A percentile compares a stretch with the other conserved stretches of the same genome.
These are phyloP conservation scores for Curvularia eragrostidis DNA, from an alignment of 2,329 filamentous ascomycete genomes.

Conservation along the genomic window DNA sequence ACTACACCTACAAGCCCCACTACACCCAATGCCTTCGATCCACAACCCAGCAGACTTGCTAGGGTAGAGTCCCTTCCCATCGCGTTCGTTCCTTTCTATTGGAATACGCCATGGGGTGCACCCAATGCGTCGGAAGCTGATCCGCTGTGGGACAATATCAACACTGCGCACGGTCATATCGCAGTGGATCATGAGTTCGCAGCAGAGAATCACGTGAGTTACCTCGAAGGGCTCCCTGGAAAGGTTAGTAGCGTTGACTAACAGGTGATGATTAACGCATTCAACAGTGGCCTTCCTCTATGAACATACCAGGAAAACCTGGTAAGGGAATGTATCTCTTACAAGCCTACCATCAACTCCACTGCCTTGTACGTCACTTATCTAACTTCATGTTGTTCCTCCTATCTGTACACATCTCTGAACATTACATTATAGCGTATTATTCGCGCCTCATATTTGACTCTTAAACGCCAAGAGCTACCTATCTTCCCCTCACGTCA, in stretches of 20 bases:
- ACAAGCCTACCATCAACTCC: slow-evolving; percentile 26
- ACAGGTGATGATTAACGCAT: background rate
- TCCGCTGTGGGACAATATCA: slow-evolving; percentile 33
- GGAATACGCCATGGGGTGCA: slow-evolving; percentile 15
- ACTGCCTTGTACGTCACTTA: slow-evolving; percentile 24
- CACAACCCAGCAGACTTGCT: slow-evolving; percentile 4
- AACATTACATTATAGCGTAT: slow-evolving; percentile 3
- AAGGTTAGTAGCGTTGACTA: background rate
- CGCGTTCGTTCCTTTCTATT: slow-evolving; percentile 7
- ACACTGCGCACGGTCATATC: slow-evolving; percentile 37
- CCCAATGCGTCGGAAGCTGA: slow-evolving; percentile 24
- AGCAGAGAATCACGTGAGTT: slow-evolving; percentile 18
- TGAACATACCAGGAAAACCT: slow-evolving; percentile 15
- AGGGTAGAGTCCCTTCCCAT: slow-evolving; percentile 7
- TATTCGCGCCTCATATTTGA: slow-evolving; percentile 8
- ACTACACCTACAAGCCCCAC: background rate
- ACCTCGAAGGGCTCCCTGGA: background rate
- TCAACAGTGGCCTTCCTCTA: slow-evolving; percentile 6
- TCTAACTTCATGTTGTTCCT: background rate
- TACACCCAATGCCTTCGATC: background rate
- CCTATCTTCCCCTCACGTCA: slow-evolving; percentile 13
- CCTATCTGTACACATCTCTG: background rate
- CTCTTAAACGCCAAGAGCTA: slow-evolving; percentile 6
- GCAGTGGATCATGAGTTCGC: slow-evolving; percentile 36
- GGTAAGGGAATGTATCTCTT: slow-evolving; percentile 23